A percentile compares a stretch with the other conserved stretches of the same genome.
Conservation (phyloP, 148 eudicot species). For the Suaeda aralocaspica region DNA sequence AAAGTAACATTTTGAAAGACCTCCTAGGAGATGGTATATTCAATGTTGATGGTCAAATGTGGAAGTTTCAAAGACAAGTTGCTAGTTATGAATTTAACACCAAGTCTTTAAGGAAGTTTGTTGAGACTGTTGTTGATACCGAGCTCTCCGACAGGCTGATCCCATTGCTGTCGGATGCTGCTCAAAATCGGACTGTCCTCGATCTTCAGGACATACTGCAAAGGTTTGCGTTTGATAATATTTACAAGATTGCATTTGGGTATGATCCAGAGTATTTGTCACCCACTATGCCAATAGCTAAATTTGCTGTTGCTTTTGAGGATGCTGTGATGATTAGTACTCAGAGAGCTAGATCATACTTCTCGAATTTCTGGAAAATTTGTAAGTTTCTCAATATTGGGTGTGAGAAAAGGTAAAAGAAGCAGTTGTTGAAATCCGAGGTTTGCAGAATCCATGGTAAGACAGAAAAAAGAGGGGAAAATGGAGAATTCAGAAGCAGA, state of each 20-base stretch:
- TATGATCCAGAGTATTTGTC: slow-evolving; percentile 39
- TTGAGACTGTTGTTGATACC: slow-evolving; percentile 40
- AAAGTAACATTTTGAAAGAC: slow-evolving; percentile 18
- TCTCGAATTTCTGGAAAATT: slow-evolving; percentile 34
- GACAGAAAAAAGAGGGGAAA: slow-evolving; percentile 11
- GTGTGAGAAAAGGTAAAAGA: slow-evolving; percentile 34
- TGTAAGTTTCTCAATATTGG: slow-evolving; percentile 35
- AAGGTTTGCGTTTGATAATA: slow-evolving; percentile 31
- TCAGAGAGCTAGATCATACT: slow-evolving; percentile 22
- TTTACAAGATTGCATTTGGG: slow-evolving; percentile 43
- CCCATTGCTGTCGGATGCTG: slow-evolving; percentile 28
- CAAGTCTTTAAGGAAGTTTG: slow-evolving; percentile 37
- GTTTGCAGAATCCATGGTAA: slow-evolving; percentile 17
- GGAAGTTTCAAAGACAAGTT: slow-evolving; percentile 52
- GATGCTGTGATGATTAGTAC: slow-evolving; percentile 30
- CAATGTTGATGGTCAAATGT: slow-evolving; percentile 36
- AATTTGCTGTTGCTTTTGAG: slow-evolving; percentile 40
- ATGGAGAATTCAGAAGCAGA: slow-evolving; percentile 1
- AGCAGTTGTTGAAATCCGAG: slow-evolving; percentile 21
- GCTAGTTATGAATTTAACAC: slow-evolving; percentile 46
- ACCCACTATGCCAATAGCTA: slow-evolving; percentile 26
- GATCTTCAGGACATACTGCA: slow-evolving; percentile 32
- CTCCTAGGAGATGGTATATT: slow-evolving; percentile 47
- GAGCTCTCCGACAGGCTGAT: slow-evolving; percentile 41
- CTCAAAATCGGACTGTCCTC: slow-evolving; percentile 17